Evolutionary conservation across 768 basidiomycete species (phyloP), one percentile per base, ranked within the genome.

Genomic region (Leucocoprinus sp.): DNA sequence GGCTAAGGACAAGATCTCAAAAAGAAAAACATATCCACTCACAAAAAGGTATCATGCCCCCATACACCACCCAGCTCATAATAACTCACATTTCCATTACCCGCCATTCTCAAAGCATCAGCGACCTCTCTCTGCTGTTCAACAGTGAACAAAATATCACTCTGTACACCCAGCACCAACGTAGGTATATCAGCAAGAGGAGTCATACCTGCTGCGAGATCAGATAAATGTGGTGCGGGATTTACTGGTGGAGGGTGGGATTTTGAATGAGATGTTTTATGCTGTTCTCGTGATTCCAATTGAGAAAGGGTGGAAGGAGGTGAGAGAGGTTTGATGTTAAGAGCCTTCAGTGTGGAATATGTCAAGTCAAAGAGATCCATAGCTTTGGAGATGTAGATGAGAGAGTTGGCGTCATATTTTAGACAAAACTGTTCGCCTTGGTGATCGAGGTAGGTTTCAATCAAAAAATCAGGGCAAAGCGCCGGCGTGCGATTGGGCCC

Each of bases 281-380:
- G 70, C 15, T 47, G 46, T 37, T 45, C 28, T 21, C 40, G 34
- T 23, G 49, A 43, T 54, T 55, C 29, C 17, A 49, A 42, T 54
- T 55, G 45, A 49, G 55, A 45, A 21, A 42, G n/a, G 56, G 56
- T 14, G 49, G 43, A 36, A 54, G 17, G 33, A 52, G 45, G 29
- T 43, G 24, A 51, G 53, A 35, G 52, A 42, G 54, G 29, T 55
- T 52, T 54, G 58, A 97, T 69, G 24, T 76, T 72, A 23, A 97
- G 75, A 19, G 76, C 76, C 38, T 74, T 61, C 14, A 99, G 74
- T 12, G 91, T 75, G 12, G 87, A 75, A 0, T 70, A 66, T 3
- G 91, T 92, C 78, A 99, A 82, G 66, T 97, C 95, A 64, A 99
- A 99, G 0, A 98, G 74, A 62, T 98, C 96, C 96, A 99, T 99